Base-by-base conservation (phyloP, 768 basidiomycete genomes). In the Lentinula boryana region DNA sequence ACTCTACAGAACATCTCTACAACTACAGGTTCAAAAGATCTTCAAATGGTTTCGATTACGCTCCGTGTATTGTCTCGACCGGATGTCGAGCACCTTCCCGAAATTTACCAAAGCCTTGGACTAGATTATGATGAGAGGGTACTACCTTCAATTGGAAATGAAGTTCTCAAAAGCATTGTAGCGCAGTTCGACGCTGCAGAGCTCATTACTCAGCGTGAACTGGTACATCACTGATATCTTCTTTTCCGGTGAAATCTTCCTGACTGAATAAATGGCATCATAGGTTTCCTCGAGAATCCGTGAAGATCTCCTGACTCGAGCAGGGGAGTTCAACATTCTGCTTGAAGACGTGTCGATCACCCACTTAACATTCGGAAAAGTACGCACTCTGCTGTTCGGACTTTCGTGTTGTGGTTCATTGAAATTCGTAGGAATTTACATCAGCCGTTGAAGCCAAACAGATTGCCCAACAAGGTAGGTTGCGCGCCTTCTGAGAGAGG, bases 391-490 rank as follows among this genome's bases (percentile, higher is more conserved):
- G 41, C n/a, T 16, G 23, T 48, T 12, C 18, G 5, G 38, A 44
- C 23, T 21, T 56, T 46, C 54, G 15, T 69, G 56, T n/a, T 18
- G 51, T 43, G 60, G 36, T 54, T 8, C 60, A 18, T 33, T n/a
- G 5, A 18, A 31, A 10, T 43, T 12, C 44, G 2, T 63, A 93
- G 91, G 92, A 93, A 84, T 93, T 94, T 71, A 93, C 93, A 5
- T 87, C 90, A 87, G 97, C 97, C n/a, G 97, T 99, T 8, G 97
- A 99, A 76, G 96, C 96, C 43, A 99, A 99, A 74, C 97, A 98
- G 74, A 98, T 99, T 72, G 97, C 97, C 9, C 97, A 99, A 73
- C 97, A 99, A 83, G 92, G 92, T 93, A 66, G 52, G 77, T 64
- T 4, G n/a, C 6, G 46, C 31, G 21, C 21, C 32, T 53, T 53